These are phyloP conservation scores for Pyracantha coccinea DNA, from an alignment of 331 rosid species.

Conservation along the genomic window DNA sequence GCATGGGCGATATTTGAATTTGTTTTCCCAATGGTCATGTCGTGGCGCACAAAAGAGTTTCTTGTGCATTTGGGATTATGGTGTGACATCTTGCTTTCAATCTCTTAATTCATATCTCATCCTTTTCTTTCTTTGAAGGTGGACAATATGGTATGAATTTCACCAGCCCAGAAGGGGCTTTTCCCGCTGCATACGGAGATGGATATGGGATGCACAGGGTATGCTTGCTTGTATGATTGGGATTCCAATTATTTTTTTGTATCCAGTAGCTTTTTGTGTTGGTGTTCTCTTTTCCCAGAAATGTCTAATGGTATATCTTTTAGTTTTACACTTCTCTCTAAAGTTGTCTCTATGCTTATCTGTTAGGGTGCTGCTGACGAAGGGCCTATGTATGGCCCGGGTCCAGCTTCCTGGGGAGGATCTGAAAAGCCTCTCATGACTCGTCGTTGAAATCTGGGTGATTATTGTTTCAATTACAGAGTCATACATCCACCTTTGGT, in stretches of 20 bases:
- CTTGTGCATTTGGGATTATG: not conserved
- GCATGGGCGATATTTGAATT: not conserved
- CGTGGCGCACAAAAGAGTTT: not conserved
- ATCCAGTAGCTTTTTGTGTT: not conserved
- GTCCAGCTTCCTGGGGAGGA: conserved; percentile 61
- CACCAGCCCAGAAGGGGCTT: conserved; percentile 46
- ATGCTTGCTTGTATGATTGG: conserved; percentile 7
- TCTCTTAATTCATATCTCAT: not conserved
- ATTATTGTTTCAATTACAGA: conserved; percentile 21
- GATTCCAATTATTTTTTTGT: not conserved
- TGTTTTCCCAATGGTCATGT: not conserved
- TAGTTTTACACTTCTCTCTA: conserved; percentile 1
- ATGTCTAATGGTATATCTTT: conserved; percentile 11
- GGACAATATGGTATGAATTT: conserved; percentile 59
- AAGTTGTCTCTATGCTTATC: conserved; percentile 14
- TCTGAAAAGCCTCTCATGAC: conserved; percentile 59
- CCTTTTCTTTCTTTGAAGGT: conserved; percentile 33
- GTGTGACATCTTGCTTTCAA: not conserved
- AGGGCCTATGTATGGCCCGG: conserved; percentile 46
- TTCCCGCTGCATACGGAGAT: conserved; percentile 52
- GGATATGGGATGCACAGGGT: conserved; percentile 70
- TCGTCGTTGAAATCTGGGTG: conserved; percentile 49
- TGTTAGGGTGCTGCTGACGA: conserved; percentile 59
- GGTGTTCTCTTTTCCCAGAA: conserved; percentile 2
- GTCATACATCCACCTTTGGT: conserved; percentile 11